Evolutionary conservation across 371 early-diverging fungal species (phyloP).

Genomic region (Capillidium heterosporum): DNA sequence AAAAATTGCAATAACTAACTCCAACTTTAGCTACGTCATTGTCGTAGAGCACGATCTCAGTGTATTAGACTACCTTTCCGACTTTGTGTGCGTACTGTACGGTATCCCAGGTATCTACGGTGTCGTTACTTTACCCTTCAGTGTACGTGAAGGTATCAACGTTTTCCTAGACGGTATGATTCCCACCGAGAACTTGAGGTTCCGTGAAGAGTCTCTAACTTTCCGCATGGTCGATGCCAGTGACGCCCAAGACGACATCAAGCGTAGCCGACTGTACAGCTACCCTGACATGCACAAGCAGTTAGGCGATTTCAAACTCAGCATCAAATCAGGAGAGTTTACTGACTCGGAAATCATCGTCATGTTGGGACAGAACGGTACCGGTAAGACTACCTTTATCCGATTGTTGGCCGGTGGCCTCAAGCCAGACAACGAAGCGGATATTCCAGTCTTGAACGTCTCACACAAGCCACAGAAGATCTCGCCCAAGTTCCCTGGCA

Average conservation of each 20-base stretch:
- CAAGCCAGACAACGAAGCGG: constrained; percentile 59
- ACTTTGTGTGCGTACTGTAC: constrained; percentile 98
- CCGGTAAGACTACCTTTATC: constrained; percentile 98
- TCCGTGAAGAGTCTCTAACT: constrained; percentile 93
- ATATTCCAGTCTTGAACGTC: constrained; percentile 74
- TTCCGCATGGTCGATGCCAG: constrained; percentile 90
- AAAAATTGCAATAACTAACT: neutral
- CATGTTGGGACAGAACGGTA: constrained; percentile 99
- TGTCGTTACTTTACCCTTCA: constrained; percentile 96
- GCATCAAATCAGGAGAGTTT: constrained; percentile 75
- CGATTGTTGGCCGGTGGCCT: constrained; percentile 85
- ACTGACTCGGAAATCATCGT: constrained; percentile 97
- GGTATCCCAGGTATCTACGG: constrained; percentile 98
- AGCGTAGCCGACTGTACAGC: constrained; percentile 45
- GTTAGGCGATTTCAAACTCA: constrained; percentile 65
- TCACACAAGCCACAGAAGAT: constrained; percentile 99
- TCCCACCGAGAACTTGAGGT: constrained; percentile 99
- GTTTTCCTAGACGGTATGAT: constrained; percentile 98
- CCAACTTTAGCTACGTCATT: constrained; percentile 64
- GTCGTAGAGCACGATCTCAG: constrained; percentile 99
- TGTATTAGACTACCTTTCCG: constrained; percentile 97
- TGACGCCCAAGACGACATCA: constrained; percentile 37
- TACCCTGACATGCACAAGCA: constrained; percentile 85
- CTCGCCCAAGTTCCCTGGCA: constrained; percentile 86
- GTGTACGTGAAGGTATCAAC: constrained; percentile 98